These are phyloP conservation scores for Teratosphaeria viscida DNA, from an alignment of 2,329 filamentous ascomycete genomes.

Conservation along the genomic window DNA sequence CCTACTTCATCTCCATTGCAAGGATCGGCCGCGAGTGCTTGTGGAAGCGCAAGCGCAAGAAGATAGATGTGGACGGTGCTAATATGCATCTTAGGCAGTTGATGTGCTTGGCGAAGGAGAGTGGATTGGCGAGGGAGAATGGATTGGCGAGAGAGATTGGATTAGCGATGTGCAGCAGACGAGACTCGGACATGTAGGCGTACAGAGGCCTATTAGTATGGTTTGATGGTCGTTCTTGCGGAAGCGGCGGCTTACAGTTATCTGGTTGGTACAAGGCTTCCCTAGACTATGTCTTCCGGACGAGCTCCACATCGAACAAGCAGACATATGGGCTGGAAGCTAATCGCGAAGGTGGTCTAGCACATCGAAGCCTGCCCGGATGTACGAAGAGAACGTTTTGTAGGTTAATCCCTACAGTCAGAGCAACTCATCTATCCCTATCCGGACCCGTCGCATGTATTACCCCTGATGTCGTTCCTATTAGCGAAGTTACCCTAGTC, in stretches of 20 bases:
- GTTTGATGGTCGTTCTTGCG: neutral
- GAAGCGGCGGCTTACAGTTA: neutral
- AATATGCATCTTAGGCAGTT: neutral
- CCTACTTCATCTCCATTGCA: neutral
- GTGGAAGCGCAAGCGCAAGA: neutral
- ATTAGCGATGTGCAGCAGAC: neutral
- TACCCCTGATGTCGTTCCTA: too few species aligned
- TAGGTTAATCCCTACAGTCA: too few species aligned
- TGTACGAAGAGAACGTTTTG: neutral
- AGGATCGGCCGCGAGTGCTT: neutral
- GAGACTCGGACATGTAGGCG: neutral
- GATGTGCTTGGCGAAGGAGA: neutral
- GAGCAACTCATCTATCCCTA: too few species aligned
- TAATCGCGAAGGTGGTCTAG: neutral
- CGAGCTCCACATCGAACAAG: neutral
- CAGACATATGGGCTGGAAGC: neutral
- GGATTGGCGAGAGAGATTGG: neutral
- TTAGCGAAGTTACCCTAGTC: too few species aligned
- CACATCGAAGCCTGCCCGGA: neutral
- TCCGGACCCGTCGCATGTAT: too few species aligned
- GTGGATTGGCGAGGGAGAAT: neutral
- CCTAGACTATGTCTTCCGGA: neutral
- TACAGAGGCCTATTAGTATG: neutral
- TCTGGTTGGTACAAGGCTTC: neutral
- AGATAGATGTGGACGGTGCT: neutral